Evolutionary conservation across 352 stramenopile genomes (phyloP).

Genomic region (Sclerospora graminicola): DNA sequence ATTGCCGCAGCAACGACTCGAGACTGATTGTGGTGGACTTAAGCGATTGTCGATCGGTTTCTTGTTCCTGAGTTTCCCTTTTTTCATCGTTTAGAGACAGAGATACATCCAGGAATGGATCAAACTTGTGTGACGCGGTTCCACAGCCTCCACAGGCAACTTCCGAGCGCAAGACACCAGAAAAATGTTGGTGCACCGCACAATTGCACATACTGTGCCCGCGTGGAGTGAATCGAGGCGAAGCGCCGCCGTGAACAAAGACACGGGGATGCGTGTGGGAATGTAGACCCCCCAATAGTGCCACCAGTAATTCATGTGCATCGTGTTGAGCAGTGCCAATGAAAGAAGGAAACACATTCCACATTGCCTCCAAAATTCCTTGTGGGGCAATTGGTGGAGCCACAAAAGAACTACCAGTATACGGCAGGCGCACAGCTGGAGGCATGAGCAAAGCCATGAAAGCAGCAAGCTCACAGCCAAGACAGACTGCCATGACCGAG

Average conservation of each 20-base stretch:
- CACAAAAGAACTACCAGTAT: constrained; percentile 1
- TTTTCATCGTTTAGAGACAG: constrained; percentile 33
- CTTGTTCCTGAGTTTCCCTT: constrained; percentile 1
- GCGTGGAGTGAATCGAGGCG: constrained; percentile 45
- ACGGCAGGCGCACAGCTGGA: constrained; percentile 2
- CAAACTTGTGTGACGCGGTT: constrained; percentile 42
- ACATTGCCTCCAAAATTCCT: constrained; percentile 50
- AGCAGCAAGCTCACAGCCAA: constrained; percentile 47
- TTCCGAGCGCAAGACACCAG: constrained; percentile 47
- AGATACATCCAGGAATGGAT: constrained; percentile 67
- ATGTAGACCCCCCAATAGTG: constrained; percentile 50
- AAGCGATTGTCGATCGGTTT: not conserved
- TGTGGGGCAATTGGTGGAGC: constrained; percentile 44
- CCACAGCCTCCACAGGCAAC: constrained; percentile 48
- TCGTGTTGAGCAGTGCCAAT: constrained; percentile 62
- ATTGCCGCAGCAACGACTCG: constrained; percentile 27
- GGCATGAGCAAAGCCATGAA: constrained; percentile 33
- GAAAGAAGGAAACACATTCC: constrained; percentile 40
- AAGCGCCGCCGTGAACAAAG: constrained; percentile 27
- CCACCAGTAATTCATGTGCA: constrained; percentile 63
- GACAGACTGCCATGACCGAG: constrained; percentile 26
- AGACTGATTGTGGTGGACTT: constrained; percentile 15
- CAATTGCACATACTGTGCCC: constrained; percentile 60
- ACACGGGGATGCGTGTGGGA: constrained; percentile 43
- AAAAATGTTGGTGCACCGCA: constrained; percentile 61